Evolutionary conservation across 305 asterid species (phyloP), one percentile per base, ranked within the genome.

Genomic region (Fraxinus xanthoxyloides): DNA sequence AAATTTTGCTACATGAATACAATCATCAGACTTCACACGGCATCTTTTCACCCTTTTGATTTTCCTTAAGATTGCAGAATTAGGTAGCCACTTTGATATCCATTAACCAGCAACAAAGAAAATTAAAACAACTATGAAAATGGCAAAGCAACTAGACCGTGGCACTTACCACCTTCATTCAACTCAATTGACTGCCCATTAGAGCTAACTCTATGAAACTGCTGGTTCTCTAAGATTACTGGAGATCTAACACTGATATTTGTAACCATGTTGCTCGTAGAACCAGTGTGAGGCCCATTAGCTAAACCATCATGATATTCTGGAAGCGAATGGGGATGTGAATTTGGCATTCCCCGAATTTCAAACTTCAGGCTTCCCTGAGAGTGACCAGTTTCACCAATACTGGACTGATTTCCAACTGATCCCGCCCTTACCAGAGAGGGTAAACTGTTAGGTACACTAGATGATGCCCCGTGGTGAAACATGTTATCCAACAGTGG

Each of bases 321-420:
- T 83, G 97, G 97, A 82, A 92, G 95, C n/a, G 98, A 92, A 82
- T 88, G 97, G 82, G 98, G 96, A 82, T 90, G 97, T 77, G 85
- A 86, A 91, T 87, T 93, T 59, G 91, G 38, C 63, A 84, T 17
- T 65, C 94, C 88, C 75, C 84, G 92, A 85, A 87, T 83, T 54
- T 93, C 98, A 80, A 89, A 87, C 77, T 88, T 94, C 82, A 79
- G 85, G 86, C 90, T 97, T 82, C 88, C 89, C 81, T 72, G 86
- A 24, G 84, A 82, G 77, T 86, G 97, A 85, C 91, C 87, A 80
- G 93, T 85, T 81, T 93, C 97, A 79, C 87, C 69, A 81, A 86
- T 80, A 84, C 76, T 87, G 82, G 94, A 82, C 36, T 85, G 92
- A 81, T 90, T 91, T 79, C 94, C 94, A 79, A 31, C 79, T 73